Evolutionary conservation across 305 asterid genomes (phyloP), one percentile per base, ranked within the genome.

Genomic region (Fraxinus ornus): DNA sequence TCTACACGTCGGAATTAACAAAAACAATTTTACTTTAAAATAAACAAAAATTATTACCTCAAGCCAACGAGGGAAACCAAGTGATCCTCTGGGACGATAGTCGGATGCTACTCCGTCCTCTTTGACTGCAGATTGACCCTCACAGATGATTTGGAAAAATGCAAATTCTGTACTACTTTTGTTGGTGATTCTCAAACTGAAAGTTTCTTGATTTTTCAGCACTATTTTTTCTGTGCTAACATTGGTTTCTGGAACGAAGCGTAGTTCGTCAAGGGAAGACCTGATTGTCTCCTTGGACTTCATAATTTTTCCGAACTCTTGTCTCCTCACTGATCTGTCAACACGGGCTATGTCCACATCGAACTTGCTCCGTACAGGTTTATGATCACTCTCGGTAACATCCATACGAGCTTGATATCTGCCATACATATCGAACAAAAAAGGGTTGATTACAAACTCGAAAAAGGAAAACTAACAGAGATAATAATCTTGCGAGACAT

Each of bases 381-480:
- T 96, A 77, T 96, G 98, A 89, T 96, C 99, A 77, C 98, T 96
- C 81, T 96, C 99, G 4, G 90, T 92, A 71, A 96, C 98, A 80
- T 94, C 97, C 98, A 96, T 96, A 72, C 95, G 88, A 57, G 97
- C 99, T 79, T 92, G 95, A 15, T 96, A 94, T 90, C 99, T 96
- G 79, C 36, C 21, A 82, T 39, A 44, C 7, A 35, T 39, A n/a
- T 36, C 24, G 35, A 52, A 39, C 32, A 10, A 57, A 28, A 41
- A 70, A 0, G 76, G 12, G 3, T 73, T 49, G 36, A 77, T 15
- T 30, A 76, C 22, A 33, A 19, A 33, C 21, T 1, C 1, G 66
- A 8, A 39, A 49, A 76, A 83, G 55, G 52, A 44, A 64, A n/a
- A 10, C 64, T 12, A 10, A 12, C 2, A 13, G 6, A 13, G 21